A percentile compares a stretch with the other conserved stretches of the same genome.
phyloP scores from a whole-genome alignment of 164 flowering plant species.

The Vitis amurensis region DNA sequence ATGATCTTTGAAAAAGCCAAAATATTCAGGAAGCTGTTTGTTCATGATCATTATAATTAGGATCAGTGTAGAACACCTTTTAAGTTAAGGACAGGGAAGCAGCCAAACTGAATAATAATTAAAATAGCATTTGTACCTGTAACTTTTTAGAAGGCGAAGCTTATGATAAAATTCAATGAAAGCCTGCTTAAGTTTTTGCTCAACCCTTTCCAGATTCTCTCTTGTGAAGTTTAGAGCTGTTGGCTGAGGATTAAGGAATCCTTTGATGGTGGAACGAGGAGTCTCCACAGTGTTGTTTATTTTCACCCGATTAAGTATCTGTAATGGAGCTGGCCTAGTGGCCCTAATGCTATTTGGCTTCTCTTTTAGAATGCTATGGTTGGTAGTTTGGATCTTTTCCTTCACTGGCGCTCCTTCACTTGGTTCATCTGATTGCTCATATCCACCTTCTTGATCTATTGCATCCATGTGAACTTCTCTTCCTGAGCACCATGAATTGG shows the following conservation, averaged over 20 bases:
- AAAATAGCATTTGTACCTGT: slow-evolving; percentile 12
- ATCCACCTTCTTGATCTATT: slow-evolving; percentile 25
- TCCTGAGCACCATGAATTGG: slow-evolving; percentile 12
- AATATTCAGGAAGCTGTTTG: slow-evolving; percentile 37
- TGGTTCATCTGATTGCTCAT: slow-evolving; percentile 8
- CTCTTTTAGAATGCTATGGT: neutral
- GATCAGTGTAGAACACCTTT: too few relatives aligned
- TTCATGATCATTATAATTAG: too few relatives aligned
- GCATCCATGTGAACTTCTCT: slow-evolving; percentile 20
- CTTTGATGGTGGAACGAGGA: slow-evolving; percentile 46
- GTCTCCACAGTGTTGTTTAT: slow-evolving; percentile 37
- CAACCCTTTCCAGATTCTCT: slow-evolving; percentile 29
- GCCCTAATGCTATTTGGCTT: slow-evolving; percentile 4
- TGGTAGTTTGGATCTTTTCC: neutral
- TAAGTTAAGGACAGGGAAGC: too few relatives aligned
- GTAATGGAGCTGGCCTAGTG: slow-evolving; percentile 38
- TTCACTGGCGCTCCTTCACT: slow-evolving; percentile 5
- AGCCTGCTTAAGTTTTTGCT: slow-evolving; percentile 26
- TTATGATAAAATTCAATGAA: slow-evolving; percentile 32
- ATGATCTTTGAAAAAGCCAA: slow-evolving; percentile 65
- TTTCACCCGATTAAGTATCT: slow-evolving; percentile 36
- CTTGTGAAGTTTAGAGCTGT: slow-evolving; percentile 29
- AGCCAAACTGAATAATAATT: too few relatives aligned
- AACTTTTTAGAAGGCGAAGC: slow-evolving; percentile 37
- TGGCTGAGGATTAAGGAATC: slow-evolving; percentile 9